These are phyloP conservation scores for Tricholoma saponaceum DNA, from an alignment of 768 basidiomycete species.

Conservation along the genomic window DNA sequence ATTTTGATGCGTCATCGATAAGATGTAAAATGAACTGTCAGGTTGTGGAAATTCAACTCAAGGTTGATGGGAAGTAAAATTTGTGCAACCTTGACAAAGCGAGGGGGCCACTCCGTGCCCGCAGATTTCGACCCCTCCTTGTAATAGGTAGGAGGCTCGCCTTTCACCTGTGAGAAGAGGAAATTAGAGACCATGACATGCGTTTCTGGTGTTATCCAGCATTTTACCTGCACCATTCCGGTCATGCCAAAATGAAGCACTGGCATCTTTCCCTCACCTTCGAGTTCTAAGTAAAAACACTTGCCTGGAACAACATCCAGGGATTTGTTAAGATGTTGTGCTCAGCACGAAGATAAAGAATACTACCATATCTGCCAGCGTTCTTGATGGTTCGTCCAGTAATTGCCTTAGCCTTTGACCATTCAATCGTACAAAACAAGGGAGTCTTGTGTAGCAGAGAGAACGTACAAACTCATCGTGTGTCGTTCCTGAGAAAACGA, in stretches of 20 bases:
- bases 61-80: not conserved
- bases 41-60: not conserved
- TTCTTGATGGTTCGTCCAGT: constrained; percentile 41
- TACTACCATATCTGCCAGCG: constrained; percentile 51
- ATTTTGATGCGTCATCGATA: constrained; percentile 29
- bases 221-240: constrained; percentile 64
- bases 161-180: constrained; percentile 37
- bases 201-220: not conserved
- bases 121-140: constrained; percentile 37
- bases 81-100: constrained; percentile 50
- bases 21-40: constrained; percentile 62
- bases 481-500: constrained; percentile 58
- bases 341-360: not conserved
- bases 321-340: not conserved
- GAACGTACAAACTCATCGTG: constrained; percentile 59
- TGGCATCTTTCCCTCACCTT: constrained; percentile 57
- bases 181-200: not conserved
- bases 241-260: constrained; percentile 86
- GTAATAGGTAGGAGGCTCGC: constrained; percentile 45
- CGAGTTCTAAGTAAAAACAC: constrained; percentile 62
- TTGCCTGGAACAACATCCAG: constrained; percentile 30
- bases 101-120: constrained; percentile 58
- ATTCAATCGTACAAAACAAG: constrained; percentile 4
- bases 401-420: constrained; percentile 49
- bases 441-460: not conserved